phyloP scores from a whole-genome alignment of 1,139 yeast species.

The Candida freyschussii region DNA sequence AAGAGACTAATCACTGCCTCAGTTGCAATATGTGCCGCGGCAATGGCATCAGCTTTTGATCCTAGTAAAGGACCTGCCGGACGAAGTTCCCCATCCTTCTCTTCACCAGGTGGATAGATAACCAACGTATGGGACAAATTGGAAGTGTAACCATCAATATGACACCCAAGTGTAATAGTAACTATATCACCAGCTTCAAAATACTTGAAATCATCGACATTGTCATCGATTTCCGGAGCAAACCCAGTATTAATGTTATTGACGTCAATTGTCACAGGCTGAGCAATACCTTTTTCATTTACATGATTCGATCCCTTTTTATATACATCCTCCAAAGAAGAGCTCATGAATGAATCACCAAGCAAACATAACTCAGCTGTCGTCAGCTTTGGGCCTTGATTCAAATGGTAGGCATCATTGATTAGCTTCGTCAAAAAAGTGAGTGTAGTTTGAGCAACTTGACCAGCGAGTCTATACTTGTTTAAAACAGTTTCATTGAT shows the following conservation, averaged over 20 bases:
- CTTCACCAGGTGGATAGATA: conserved; percentile 61
- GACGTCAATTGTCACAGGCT: conserved; percentile 85
- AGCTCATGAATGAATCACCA: conserved; percentile 68
- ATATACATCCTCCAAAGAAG: conserved; percentile 50
- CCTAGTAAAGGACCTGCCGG: conserved; percentile 83
- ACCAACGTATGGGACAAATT: conserved; percentile 82
- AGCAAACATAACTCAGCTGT: conserved; percentile 76
- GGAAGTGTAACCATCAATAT: conserved; percentile 92
- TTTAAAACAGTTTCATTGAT: conserved; percentile 59
- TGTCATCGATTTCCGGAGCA: conserved; percentile 81
- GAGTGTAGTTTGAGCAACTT: conserved; percentile 83
- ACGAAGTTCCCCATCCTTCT: conserved; percentile 29
- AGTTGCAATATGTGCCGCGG: conserved; percentile 84
- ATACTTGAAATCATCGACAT: conserved; percentile 27
- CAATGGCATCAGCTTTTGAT: conserved; percentile 78
- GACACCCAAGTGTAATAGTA: conserved; percentile 80
- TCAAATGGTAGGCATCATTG: conserved; percentile 63
- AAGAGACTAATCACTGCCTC: conserved; percentile 75
- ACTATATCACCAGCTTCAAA: conserved; percentile 79
- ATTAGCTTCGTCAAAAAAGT: conserved; percentile 61
- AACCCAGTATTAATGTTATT: conserved; percentile 76
- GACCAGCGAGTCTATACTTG: conserved; percentile 87
- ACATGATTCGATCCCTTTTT: conserved; percentile 42
- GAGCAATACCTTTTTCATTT: conserved; percentile 81
- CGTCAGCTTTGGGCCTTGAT: conserved; percentile 33